A percentile compares a stretch with the other conserved stretches of the same genome.
Evolutionary conservation across 331 rosid species (phyloP).

Genomic region (Malus hybrid): DNA sequence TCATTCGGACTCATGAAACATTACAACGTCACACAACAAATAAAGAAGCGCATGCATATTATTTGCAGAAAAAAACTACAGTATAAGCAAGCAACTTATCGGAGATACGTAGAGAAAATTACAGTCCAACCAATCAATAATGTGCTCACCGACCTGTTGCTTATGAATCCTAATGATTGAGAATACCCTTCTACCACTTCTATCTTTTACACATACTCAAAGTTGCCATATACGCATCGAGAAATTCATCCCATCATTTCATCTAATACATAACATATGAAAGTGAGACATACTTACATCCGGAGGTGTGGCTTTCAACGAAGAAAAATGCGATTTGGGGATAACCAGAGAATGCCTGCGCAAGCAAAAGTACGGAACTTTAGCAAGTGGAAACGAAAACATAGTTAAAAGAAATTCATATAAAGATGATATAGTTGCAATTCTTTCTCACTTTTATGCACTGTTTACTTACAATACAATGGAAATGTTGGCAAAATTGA

Average conservation of each 20-base stretch:
- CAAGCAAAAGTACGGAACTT: constrained; percentile 10
- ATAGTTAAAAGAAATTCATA: no score
- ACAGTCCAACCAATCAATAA: not conserved
- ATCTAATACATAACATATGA: not conserved
- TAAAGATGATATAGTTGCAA: not conserved
- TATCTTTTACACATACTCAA: not conserved
- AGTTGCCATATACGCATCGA: not conserved
- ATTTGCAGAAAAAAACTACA: not conserved
- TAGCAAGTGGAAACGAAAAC: not conserved
- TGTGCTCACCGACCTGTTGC: not conserved
- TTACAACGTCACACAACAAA: not conserved
- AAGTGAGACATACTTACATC: constrained; percentile 48
- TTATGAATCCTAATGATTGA: not conserved
- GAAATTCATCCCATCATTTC: not conserved
- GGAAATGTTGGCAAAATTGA: no score
- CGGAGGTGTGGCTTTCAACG: constrained; percentile 80
- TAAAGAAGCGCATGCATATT: not conserved
- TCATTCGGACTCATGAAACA: constrained; percentile 9
- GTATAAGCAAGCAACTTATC: not conserved
- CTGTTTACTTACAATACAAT: not conserved
- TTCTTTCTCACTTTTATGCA: not conserved
- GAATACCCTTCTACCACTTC: not conserved
- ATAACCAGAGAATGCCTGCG: constrained; percentile 90
- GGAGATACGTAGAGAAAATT: not conserved
- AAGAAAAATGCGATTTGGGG: constrained; percentile 80